phyloP scores from a whole-genome alignment of 306 rosid species.

The Gynostemma pentaphyllum region DNA sequence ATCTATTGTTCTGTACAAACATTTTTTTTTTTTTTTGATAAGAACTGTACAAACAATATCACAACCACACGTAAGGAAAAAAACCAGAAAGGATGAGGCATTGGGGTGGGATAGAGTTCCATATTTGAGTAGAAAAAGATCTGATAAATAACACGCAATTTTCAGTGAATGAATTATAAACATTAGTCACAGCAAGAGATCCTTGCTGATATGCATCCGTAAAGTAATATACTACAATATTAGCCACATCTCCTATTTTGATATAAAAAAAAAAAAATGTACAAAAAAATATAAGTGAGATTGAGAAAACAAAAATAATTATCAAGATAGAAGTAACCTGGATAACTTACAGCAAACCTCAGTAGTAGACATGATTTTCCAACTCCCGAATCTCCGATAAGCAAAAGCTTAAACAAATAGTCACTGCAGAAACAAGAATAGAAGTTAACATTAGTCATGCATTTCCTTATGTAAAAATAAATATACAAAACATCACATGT shows the following conservation, averaged over 20 bases:
- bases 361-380: conserved; percentile 71
- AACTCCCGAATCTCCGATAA: conserved; percentile 78
- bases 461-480: neutral
- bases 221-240: neutral
- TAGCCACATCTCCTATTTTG: neutral
- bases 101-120: neutral
- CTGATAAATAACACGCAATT: neutral
- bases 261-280: neutral
- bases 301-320: neutral
- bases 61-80: neutral
- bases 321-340: neutral
- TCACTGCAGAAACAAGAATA: conserved; percentile 37
- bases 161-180: neutral
- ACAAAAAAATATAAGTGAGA: neutral
- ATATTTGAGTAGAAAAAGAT: neutral
- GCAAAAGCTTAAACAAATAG: conserved; percentile 67
- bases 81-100: neutral
- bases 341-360: conserved; percentile 69
- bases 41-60: neutral
- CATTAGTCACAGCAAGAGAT: neutral
- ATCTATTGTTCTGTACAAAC: neutral
- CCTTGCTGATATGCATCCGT: neutral
- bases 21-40: neutral
- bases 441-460: neutral
- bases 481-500: neutral